phyloP scores from a whole-genome alignment of 2,329 filamentous ascomycete species.

The Stemphylium lycopersici region DNA sequence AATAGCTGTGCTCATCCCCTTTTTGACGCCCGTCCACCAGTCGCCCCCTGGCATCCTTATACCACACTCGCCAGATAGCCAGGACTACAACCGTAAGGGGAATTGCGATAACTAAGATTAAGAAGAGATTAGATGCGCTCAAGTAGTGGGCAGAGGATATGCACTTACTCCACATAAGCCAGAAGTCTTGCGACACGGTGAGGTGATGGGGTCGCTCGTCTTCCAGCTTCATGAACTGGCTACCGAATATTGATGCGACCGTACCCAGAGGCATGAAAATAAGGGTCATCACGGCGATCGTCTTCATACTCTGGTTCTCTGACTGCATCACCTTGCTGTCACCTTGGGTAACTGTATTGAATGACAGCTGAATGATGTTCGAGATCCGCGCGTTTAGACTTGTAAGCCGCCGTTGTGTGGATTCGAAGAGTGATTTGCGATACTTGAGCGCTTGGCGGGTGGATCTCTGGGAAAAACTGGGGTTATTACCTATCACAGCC shows the following conservation, averaged over 20 bases:
- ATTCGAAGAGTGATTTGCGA: conserved; percentile 41
- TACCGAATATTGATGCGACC: conserved; percentile 38
- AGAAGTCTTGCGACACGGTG: conserved; percentile 37
- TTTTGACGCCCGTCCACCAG: conserved; percentile 14
- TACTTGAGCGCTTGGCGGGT: conserved; percentile 36
- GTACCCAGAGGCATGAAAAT: conserved; percentile 53
- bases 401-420: conserved; percentile 41
- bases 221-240: conserved; percentile 35
- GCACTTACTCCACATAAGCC: conserved; percentile 32
- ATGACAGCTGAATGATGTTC: conserved; percentile 49
- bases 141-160: neutral
- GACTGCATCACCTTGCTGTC: conserved; percentile 47
- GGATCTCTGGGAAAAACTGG: conserved; percentile 12
- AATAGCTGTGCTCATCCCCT: conserved; percentile 14
- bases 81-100: conserved; percentile 32
- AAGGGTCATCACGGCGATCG: conserved; percentile 53
- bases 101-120: conserved; percentile 21
- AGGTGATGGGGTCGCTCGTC: conserved; percentile 28
- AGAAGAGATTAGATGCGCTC: neutral
- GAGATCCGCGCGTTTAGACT: conserved; percentile 47
- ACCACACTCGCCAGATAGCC: conserved; percentile 27
- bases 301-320: conserved; percentile 54
- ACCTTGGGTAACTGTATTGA: conserved; percentile 50
- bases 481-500: conserved; percentile 1
- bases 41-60: conserved; percentile 22